Percentiles rank a stretch among this genome's conserved stretches.
These are phyloP conservation scores for Cryptococcus sp. DNA, from an alignment of 1,284 basidiomycete genomes.

Conservation along the genomic window DNA sequence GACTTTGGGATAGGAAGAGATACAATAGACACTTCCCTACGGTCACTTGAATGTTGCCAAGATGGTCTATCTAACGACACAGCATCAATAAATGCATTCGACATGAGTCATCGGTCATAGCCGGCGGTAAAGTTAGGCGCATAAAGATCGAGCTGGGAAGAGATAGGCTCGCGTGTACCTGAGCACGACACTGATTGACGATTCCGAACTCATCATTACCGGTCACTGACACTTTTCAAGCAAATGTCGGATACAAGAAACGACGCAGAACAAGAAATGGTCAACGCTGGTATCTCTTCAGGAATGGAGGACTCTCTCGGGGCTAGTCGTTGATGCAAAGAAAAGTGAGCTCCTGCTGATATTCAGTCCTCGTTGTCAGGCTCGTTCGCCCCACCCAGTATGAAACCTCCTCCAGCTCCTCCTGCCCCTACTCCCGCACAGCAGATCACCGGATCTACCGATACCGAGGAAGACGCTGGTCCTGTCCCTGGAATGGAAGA, in stretches of 20 bases:
- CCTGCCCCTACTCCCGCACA: constrained; percentile 16
- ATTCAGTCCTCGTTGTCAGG: constrained; percentile 40
- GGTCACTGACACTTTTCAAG: no score
- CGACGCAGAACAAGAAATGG: constrained; percentile 26
- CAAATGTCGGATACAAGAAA: constrained; percentile 38
- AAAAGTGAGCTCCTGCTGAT: constrained; percentile 2
- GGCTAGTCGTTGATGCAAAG: constrained; percentile 17
- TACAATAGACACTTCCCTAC: no score
- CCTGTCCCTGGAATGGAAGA: constrained; percentile 26
- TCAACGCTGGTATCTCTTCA: constrained; percentile 13
- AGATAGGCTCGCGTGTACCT: background rate
- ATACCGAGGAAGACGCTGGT: constrained; percentile 8
- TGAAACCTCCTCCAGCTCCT: constrained; percentile 20
- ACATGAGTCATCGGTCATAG: no score
- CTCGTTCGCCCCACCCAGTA: constrained; percentile 42
- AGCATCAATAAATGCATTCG: no score
- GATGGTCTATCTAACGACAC: no score
- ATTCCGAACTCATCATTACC: no score
- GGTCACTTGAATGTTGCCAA: no score
- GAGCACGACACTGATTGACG: background rate
- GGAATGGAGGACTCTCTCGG: constrained; percentile 39
- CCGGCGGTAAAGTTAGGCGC: no score
- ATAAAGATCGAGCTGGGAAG: no score
- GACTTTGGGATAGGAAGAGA: no score
- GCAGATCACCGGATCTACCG: constrained; percentile 3